Base-by-base conservation (phyloP, 2,329 filamentous ascomycete genomes). In the Bipolaris zeicola region DNA sequence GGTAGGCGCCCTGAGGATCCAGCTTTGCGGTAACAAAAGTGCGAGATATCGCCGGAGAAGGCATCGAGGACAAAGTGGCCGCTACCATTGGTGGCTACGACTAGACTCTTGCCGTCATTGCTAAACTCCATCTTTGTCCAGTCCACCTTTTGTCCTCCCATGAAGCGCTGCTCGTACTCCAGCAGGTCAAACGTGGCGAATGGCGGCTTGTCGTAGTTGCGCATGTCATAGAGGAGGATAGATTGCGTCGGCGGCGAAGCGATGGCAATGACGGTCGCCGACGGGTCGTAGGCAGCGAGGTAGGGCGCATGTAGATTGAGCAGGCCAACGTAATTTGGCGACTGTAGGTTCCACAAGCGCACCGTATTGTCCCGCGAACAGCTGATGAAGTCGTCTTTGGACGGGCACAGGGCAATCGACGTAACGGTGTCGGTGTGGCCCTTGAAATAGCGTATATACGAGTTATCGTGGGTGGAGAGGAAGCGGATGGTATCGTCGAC, bases 121-220 rank as follows among this genome's bases (percentile, higher is more conserved):
- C 91, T 95, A 73, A 99, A 98, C 68, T 96, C 92, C 39, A 99
- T 83, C 66, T 90, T 92, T 1, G 91, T 95, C 95, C 95, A 99
- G 10, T 88, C 88, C 50, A 83, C 83, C 49, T 64, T 81, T 46
- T 78, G 82, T 42, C 78, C 43, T n/a, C 74, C 73, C 2, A 71
- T 62, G 55, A 72, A 72, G 11, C 68, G 67, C 42, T 73, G 81
- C 64, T 89, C 87, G 45, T 88, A 84, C 5, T 88, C 85, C 22
- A 87, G 77, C 14, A 98, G 81, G 70, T 98, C 94, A 69, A 98
- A 95, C 7, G 85, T 90, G 10, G 88, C 85, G 69, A 99, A 96
- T 0, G 95, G 95, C 4, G 89, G 87, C 76, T 95, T 96, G 76
- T 96, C 91, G 77, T 91, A 98, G 75, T 96, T 96, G 64, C 93